Evolutionary conservation across 2,329 filamentous ascomycete species (phyloP), one percentile per base, ranked within the genome.

Genomic region (Fonsecaea pedrosoi): DNA sequence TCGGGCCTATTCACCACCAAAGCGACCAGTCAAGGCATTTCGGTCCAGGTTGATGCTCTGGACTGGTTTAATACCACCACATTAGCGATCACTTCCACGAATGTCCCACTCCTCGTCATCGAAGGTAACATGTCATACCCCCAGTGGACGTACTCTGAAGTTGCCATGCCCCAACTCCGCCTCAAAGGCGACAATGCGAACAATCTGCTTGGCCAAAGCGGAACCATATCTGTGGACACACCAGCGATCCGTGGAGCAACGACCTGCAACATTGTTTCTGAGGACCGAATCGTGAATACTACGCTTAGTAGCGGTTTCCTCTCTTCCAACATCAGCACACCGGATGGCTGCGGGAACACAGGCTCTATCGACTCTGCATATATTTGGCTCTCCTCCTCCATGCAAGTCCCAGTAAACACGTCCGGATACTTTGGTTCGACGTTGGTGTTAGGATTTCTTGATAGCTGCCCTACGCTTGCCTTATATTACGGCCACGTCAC

Each of bases 1-100:
- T 67, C 74, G 13, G 74, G 75, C 42, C 70, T 77, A 4, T 70
- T 76, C 32, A 65, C 68, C 12, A 64, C 56, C 15, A 63, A 70
- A 8, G 60, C 71, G 10, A 61, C 68, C 1, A 37, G 73, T 9
- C 71, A 64, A 7, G 50, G 48, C n/a, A 59, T 58, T 38, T 48
- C 55, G 4, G 40, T 68, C 25, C 42, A 59, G 4, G 63, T 76
- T 18, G 70, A 73, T 25, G 74, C 75, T 18, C 45, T 70, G 8
- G 71, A 75, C 59, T 70, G 68, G 68, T 70, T 70, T 56, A 70
- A 70, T 53, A 62, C 68, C 15, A 66, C 62, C 2, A 62, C 54
- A 9, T 38, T 50, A 13, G 9, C 6, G 7, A 32, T 12, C 30
- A 18, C 54, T 25, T 40, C 60, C 5, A 61, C 59, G 18, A 63